Evolutionary conservation across 345 rosid species (phyloP).

Genomic region (Salix udensis): DNA sequence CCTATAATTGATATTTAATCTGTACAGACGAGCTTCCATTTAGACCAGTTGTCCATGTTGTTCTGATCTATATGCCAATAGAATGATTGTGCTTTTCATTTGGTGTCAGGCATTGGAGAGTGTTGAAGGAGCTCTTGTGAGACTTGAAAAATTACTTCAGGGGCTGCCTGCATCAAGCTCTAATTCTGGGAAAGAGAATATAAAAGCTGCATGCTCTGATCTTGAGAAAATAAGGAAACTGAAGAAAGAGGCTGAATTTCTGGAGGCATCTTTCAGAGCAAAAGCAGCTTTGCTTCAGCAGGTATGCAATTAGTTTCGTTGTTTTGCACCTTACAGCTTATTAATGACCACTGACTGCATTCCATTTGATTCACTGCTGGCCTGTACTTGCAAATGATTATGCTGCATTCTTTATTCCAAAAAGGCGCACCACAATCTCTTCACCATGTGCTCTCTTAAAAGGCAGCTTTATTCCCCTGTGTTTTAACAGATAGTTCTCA

Average conservation of each 20-base stretch:
- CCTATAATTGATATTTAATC: conserved; percentile 6
- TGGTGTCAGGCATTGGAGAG: conserved; percentile 76
- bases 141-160: conserved; percentile 79
- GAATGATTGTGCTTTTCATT: conserved; percentile 1
- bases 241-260: conserved; percentile 96
- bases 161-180: conserved; percentile 73
- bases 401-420: not conserved
- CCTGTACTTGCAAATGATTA: not conserved
- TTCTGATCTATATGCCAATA: not conserved
- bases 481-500: not conserved
- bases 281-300: conserved; percentile 82
- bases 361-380: not conserved
- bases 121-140: conserved; percentile 81
- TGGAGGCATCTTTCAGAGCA: conserved; percentile 93
- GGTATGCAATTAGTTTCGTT: conserved; percentile 37
- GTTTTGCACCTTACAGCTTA: not conserved
- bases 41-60: not conserved
- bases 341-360: not conserved
- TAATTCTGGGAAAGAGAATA: conserved; percentile 72
- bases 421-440: not conserved
- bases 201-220: conserved; percentile 94
- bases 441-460: not conserved
- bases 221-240: conserved; percentile 94
- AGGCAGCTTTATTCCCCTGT: not conserved
- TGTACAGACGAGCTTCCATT: not conserved